Percentiles rank a stretch among this genome's conserved stretches.
These are phyloP conservation scores for Macadamia integrifolia DNA, from an alignment of 164 flowering plant species.

Conservation along the genomic window DNA sequence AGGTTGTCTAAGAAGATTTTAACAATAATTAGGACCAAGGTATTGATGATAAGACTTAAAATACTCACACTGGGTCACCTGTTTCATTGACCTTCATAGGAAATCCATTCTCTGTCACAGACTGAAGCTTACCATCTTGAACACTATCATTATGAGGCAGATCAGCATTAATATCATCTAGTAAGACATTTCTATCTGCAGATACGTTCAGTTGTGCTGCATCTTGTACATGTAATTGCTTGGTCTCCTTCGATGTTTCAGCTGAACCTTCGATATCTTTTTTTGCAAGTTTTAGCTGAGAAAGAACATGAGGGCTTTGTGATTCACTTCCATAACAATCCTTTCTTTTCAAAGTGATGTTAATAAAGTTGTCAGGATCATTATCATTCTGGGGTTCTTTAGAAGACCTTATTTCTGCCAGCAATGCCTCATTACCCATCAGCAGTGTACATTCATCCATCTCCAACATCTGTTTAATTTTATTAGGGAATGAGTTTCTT, in stretches of 20 bases:
- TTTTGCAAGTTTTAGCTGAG: slow-evolving; percentile 1
- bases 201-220: slow-evolving; percentile 8
- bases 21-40: neutral
- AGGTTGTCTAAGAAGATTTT: neutral
- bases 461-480: neutral
- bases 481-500: neutral
- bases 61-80: slow-evolving; percentile 24
- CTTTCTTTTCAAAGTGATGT: slow-evolving; percentile 1
- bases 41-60: neutral
- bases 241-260: neutral
- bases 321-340: slow-evolving; percentile 1
- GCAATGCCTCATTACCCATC: neutral
- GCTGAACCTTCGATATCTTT: slow-evolving; percentile 11
- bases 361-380: neutral
- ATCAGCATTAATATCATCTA: slow-evolving; percentile 6
- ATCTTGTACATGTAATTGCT: slow-evolving; percentile 10
- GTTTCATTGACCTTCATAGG: slow-evolving; percentile 11
- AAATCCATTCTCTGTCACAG: slow-evolving; percentile 8
- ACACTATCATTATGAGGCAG: slow-evolving; percentile 4
- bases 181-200: slow-evolving; percentile 1
- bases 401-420: no score
- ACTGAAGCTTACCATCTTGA: slow-evolving; percentile 12
- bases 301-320: slow-evolving; percentile 8
- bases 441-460: neutral
- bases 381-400: neutral